Conservation (phyloP, 805 yeast genomes). For the Ogataea philodendri region DNA sequence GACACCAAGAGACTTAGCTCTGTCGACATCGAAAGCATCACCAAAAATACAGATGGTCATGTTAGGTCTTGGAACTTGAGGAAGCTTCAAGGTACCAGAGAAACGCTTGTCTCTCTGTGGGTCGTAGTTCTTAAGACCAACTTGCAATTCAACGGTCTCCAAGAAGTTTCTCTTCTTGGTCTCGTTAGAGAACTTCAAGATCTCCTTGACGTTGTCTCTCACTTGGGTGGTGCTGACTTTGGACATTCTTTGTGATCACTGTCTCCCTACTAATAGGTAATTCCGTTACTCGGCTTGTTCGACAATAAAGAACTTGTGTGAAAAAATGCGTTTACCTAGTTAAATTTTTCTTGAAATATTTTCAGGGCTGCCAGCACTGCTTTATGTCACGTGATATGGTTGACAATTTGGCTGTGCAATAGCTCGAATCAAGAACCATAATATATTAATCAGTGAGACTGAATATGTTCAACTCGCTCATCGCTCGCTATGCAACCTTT, state of each 20-base stretch:
- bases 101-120: constrained; percentile 99
- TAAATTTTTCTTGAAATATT: constrained; percentile 2
- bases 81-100: constrained; percentile 98
- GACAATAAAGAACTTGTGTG: constrained; percentile 43
- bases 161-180: constrained; percentile 99
- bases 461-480: too few relatives aligned
- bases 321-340: not conserved
- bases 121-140: constrained; percentile 99
- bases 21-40: constrained; percentile 99
- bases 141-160: constrained; percentile 99
- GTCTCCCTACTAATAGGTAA: constrained; percentile 73
- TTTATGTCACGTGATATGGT: constrained; percentile 5
- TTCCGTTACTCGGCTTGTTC: constrained; percentile 44
- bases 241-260: constrained; percentile 46
- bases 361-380: not conserved
- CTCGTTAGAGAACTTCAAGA: constrained; percentile 85
- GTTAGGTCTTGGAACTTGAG: constrained; percentile 99
- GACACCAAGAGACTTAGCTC: constrained; percentile 98
- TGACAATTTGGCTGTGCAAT: too few relatives aligned
- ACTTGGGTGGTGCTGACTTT: constrained; percentile 90
- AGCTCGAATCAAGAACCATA: not conserved
- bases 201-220: constrained; percentile 93
- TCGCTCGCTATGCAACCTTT: constrained; percentile 1
- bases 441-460: too few relatives aligned
- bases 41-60: constrained; percentile 99